Base-by-base conservation (phyloP, 371 early-diverging fungal species). In the Actinomortierella wolfii region DNA sequence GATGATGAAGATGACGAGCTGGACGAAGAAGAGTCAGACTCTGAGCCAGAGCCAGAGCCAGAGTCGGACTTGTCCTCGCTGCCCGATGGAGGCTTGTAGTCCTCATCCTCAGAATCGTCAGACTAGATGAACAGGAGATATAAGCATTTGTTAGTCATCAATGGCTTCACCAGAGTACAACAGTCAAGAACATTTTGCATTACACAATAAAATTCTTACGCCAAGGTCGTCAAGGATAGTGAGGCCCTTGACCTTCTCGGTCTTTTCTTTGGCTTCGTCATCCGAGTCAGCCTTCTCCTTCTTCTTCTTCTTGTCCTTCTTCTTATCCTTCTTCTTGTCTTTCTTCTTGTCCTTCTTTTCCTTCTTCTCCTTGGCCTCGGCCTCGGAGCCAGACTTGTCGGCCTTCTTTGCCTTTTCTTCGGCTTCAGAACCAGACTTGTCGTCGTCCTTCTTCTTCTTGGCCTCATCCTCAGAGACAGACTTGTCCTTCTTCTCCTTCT, bases 141-240 rank as follows among this genome's bases (percentile, higher is more conserved):
- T 34, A 61, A 67, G 61, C 60, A 66, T 20, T 23, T 34, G 5
- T 11, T 52, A 9, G 28, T 34, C 41, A 14, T 18, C 26, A 57
- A 43, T 29, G n/a, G n/a, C 13, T 8, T 24, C 17, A 53, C 5
- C 25, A 42, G 24, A 23, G 24, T 3, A 24, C 9, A 48, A 18
- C 18, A 11, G 21, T 21, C 6, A 24, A 18, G 15, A 2, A 48
- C 20, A 6, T 17, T 11, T 34, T 34, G 11, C 4, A 6, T 34
- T 34, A 11, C 11, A 11, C 7, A 4, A 34, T 34, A 11, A 34
- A 34, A 34, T 34, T 52, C 67, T 43, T 67, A 67, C 67, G 34
- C 51, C 52, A 39, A 67, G 61, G 23, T 67, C 67, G 43, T 61
- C 67, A 25, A 67, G 57, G 28, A 67, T 67, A 18, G 67, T 67